Percentiles rank a stretch among this genome's conserved stretches.
These are phyloP conservation scores for Xylaria flabelliformis DNA, from an alignment of 495 filamentous ascomycete species.

Conservation along the genomic window DNA sequence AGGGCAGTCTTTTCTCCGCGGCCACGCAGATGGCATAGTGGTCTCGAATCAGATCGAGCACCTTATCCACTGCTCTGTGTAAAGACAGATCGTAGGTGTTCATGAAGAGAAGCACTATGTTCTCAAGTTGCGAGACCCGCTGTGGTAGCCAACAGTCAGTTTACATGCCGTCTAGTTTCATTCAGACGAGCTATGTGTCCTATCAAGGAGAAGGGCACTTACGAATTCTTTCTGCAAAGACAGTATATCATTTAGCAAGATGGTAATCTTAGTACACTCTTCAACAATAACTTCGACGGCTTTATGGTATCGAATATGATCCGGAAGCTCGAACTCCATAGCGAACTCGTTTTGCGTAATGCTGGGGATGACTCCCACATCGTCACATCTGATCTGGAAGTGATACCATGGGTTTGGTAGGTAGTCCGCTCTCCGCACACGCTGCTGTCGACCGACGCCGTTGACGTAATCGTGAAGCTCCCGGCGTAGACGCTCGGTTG, in stretches of 20 bases:
- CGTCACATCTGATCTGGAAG: conserved; percentile 35
- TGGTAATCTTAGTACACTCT: conserved; percentile 35
- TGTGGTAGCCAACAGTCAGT: conserved; percentile 19
- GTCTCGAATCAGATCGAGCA: conserved; percentile 38
- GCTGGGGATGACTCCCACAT: conserved; percentile 39
- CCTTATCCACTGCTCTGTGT: conserved; percentile 30
- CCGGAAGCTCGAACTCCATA: conserved; percentile 41
- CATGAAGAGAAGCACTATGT: conserved; percentile 39
- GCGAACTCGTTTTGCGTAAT: conserved; percentile 40
- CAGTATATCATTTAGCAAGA: conserved; percentile 38
- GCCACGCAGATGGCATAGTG: conserved; percentile 38
- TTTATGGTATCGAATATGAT: conserved; percentile 34
- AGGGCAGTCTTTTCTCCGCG: conserved; percentile 36
- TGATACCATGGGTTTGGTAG: conserved; percentile 42
- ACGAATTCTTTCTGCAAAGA: conserved; percentile 42
- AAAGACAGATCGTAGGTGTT: conserved; percentile 36
- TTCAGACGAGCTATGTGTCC: not conserved
- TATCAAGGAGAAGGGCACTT: conserved; percentile 13
- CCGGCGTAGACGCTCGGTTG: conserved; percentile 32
- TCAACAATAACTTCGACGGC: conserved; percentile 36
- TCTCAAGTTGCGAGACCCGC: conserved; percentile 39
- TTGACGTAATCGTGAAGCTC: conserved; percentile 39
- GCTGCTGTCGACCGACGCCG: conserved; percentile 36
- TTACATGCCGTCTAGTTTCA: not conserved
- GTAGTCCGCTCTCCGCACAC: conserved; percentile 33